Base-by-base conservation (phyloP, 129 eudicot species). In the Pittosporum tobira region DNA sequence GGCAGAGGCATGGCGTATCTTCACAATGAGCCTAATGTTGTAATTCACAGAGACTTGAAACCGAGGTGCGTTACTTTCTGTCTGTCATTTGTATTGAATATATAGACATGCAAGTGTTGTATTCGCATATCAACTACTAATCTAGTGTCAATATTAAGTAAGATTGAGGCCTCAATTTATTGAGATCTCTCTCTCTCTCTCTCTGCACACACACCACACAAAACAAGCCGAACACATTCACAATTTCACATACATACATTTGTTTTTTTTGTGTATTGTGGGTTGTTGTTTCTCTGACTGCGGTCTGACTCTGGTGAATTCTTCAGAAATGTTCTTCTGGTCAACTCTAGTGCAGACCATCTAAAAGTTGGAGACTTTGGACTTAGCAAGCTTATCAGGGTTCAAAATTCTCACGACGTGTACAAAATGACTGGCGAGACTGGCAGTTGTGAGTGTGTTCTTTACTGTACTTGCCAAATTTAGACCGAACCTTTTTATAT, bases 401-500 rank as follows among this genome's bases (percentile, higher is more conserved):
- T 81, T 65, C 79, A 93, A 66, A 71, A 87, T 73, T 84, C 96
- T 75, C 91, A 75, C 15, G 96, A 93, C 55, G 95, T 87, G 36
- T 93, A 87, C 73, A 87, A 93, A 72, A 76, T 93, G 96, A 93
- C 99, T 9, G 99, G 99, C 66, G 99, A 93, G 72, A 87, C 99
- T 38, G 99, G 99, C 74, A 93, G 99, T 79, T 93, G 99, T 93
- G 74, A 62, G 67, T 81, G 86, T 63, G 50, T 63, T 14, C 47
- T 36, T 26, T 18, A 46, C 18, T 30, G 53, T 30, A 54, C 1
- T 63, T 27, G 58, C 24, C 26, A 19, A 48, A 9, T 30, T 12
- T 26, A 59, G 26, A 20, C n/a, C 9, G 66, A 51, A 29, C 31
- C n/a, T 29, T 25, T 34, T 38, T 55, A 55, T 37, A 48, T 43